Conservation (phyloP, 1,284 basidiomycete species). For the Cystobasidium pallidum region DNA sequence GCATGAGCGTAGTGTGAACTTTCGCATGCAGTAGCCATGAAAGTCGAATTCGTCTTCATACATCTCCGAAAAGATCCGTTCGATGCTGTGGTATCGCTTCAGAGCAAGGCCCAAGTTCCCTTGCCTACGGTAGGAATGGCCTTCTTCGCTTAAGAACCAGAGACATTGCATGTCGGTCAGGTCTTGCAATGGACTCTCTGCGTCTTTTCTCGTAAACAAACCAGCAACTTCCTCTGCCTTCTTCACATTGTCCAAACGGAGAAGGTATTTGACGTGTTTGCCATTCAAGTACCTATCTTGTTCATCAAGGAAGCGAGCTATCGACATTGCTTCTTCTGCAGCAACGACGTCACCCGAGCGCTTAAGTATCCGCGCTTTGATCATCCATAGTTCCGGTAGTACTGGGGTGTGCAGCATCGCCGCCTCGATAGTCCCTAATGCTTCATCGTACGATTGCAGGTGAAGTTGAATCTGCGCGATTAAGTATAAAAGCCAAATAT, state of each 20-base stretch:
- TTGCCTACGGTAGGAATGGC: slow-evolving; percentile 67
- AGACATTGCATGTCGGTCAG: slow-evolving; percentile 95
- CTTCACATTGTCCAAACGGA: slow-evolving; percentile 76
- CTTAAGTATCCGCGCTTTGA: slow-evolving; percentile 82
- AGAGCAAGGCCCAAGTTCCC: slow-evolving; percentile 78
- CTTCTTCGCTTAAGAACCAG: slow-evolving; percentile 84
- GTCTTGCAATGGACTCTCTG: slow-evolving; percentile 73
- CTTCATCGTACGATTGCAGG: slow-evolving; percentile 61
- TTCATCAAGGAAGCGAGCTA: slow-evolving; percentile 82
- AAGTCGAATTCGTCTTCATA: slow-evolving; percentile 99
- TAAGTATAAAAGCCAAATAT: slow-evolving; percentile 95
- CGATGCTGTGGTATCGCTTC: slow-evolving; percentile 80
- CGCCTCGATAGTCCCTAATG: slow-evolving; percentile 69
- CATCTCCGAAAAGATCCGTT: slow-evolving; percentile 80
- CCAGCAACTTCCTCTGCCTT: slow-evolving; percentile 75
- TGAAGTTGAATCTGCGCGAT: slow-evolving; percentile 87
- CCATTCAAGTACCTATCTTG: slow-evolving; percentile 97
- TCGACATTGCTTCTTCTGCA: slow-evolving; percentile 77
- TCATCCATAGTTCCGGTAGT: slow-evolving; percentile 85
- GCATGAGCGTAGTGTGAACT: slow-evolving; percentile 85
- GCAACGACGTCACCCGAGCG: slow-evolving; percentile 77
- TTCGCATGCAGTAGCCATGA: slow-evolving; percentile 90
- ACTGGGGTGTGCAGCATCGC: slow-evolving; percentile 87
- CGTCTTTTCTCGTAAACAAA: slow-evolving; percentile 92
- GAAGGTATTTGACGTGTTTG: slow-evolving; percentile 87